Evolutionary conservation across 1,284 basidiomycete genomes (phyloP), one percentile per base, ranked within the genome.

Genomic region (Ustilago nuda): DNA sequence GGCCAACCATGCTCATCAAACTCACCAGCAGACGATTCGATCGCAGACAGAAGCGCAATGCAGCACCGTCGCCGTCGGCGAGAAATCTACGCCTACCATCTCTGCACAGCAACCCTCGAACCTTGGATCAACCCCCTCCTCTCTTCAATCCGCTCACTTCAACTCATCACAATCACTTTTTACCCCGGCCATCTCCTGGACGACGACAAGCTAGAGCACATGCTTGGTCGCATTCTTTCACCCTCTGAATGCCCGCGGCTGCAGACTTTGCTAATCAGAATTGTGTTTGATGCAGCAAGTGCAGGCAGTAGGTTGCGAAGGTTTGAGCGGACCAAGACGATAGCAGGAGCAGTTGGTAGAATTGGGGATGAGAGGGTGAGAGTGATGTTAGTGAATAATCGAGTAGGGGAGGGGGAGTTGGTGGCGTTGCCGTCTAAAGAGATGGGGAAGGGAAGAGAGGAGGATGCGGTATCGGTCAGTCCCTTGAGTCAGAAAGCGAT

Each of bases 181-280:
- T 72, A 61, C 32, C 77, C 77, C 0, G 77, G 74, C 8, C 62
- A 68, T 60, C 57, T 76, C 8, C 55, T 79, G 4, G 77, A 76
- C 52, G 77, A 79, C 36, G 77, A 79, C 64, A 76, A 76, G 61
- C 56, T 79, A 1, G 72, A 79, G 27, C 73, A 79, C 46, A 76
- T 73, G 70, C 61, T 79, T 6, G 62, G 73, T 8, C 66, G 72
- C 13, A 72, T 79, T 33, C 58, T 79, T 1, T 73, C 68, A 0
- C 52, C 61, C 1, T 48, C 57, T 8, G 70, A 73, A 13, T 65
- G 60, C 6, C 71, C 71, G 3, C 56, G 60, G 11, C 43, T 78
- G 8, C 45, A 70, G 17, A 62, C 55, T 19, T 48, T 78, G 8
- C 33, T 78, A 41, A 64, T 78, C 3, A 57, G 75, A 1, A 78